Percentiles rank a stretch among this genome's conserved stretches.
Conservation (phyloP, 768 basidiomycete species). For the Mycena crocata region DNA sequence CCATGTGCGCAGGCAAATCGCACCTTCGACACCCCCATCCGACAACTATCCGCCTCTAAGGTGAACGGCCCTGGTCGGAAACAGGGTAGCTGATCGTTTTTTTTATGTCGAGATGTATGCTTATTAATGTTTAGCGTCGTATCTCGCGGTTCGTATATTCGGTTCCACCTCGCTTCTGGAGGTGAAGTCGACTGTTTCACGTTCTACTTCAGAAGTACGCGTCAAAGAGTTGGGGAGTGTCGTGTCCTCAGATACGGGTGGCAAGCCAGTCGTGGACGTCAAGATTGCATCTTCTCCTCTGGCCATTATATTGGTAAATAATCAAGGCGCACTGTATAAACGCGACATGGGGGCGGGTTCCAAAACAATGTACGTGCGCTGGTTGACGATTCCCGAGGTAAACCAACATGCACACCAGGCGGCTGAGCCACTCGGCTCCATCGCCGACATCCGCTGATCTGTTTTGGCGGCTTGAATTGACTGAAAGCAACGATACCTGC, state of each 20-base stretch:
- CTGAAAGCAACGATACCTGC: slow-evolving; percentile 48
- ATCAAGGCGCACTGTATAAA: slow-evolving; percentile 63
- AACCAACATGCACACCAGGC: slow-evolving; percentile 35
- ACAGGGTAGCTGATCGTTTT: neutral
- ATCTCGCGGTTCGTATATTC: slow-evolving; percentile 60
- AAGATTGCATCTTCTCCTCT: slow-evolving; percentile 47
- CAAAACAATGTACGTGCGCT: slow-evolving; percentile 54
- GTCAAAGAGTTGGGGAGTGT: slow-evolving; percentile 52
- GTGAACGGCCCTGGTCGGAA: neutral
- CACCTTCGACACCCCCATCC: slow-evolving; percentile 75
- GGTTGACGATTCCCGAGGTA: neutral
- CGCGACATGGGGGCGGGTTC: slow-evolving; percentile 51
- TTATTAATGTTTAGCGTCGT: slow-evolving; percentile 36
- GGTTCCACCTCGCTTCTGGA: slow-evolving; percentile 55
- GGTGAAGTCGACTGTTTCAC: slow-evolving; percentile 34
- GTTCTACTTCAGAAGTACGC: slow-evolving; percentile 14
- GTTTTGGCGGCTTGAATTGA: slow-evolving; percentile 67
- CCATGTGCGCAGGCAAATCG: slow-evolving; percentile 55
- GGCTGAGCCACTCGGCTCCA: slow-evolving; percentile 25
- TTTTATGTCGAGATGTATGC: neutral
- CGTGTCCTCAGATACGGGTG: slow-evolving; percentile 53
- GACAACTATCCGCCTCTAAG: slow-evolving; percentile 63
- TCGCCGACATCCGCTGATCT: neutral
- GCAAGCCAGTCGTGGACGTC: slow-evolving; percentile 59
- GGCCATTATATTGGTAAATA: slow-evolving; percentile 58